Conservation (phyloP, 148 eudicot genomes). For the Fagopyrum tataricum region DNA sequence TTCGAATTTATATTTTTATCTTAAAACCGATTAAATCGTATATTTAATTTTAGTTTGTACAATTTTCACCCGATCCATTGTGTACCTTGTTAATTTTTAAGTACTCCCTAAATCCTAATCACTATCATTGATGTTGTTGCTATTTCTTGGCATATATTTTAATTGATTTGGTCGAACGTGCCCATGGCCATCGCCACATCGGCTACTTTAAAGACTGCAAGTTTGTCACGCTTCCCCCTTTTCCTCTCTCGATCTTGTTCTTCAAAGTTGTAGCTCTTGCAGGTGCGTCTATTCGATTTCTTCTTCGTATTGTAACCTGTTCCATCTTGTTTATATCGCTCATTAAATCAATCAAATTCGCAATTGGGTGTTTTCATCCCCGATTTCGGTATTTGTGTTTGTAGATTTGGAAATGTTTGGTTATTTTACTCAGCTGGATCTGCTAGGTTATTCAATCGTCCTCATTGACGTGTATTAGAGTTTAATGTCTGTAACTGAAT, state of each 20-base stretch:
- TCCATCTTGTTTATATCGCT: background rate
- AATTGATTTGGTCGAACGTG: too few species aligned
- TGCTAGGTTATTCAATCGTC: background rate
- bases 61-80: too few species aligned
- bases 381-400: constrained; percentile 3
- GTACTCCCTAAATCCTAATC: too few species aligned
- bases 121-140: too few species aligned
- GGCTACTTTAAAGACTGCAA: background rate
- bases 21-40: too few species aligned
- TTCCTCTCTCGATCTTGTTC: background rate
- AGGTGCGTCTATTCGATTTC: background rate
- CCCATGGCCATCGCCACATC: too few species aligned
- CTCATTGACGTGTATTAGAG: background rate
- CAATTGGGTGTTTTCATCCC: background rate
- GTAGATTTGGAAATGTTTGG: background rate
- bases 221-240: background rate
- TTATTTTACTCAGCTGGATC: background rate
- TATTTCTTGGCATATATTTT: too few species aligned
- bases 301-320: background rate
- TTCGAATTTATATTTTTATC: too few species aligned
- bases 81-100: too few species aligned
- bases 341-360: background rate
- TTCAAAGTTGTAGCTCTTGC: constrained; percentile 1
- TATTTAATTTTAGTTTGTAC: too few species aligned
- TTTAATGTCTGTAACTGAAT: background rate